A percentile compares a stretch with the other conserved stretches of the same genome.
phyloP scores from a whole-genome alignment of 768 basidiomycete genomes.

The Agrocybe pediades region DNA sequence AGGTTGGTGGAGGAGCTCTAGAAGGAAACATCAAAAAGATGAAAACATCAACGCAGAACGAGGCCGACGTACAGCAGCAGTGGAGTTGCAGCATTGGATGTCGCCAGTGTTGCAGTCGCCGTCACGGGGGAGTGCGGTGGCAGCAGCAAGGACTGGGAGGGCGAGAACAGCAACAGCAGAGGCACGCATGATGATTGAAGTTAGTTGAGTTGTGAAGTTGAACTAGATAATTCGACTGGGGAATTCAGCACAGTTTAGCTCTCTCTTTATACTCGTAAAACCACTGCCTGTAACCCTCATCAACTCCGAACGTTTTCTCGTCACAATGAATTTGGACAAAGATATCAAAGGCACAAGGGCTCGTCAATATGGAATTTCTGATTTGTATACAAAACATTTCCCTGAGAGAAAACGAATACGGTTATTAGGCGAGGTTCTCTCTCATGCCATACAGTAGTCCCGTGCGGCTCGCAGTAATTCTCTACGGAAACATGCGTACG shows the following conservation, averaged over 20 bases:
- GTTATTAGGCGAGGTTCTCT: too few species aligned
- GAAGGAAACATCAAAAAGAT: too few species aligned
- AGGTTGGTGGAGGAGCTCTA: conserved; percentile 10
- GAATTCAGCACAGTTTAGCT: neutral
- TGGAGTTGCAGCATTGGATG: conserved; percentile 20
- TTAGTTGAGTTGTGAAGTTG: conserved; percentile 1
- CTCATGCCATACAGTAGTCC: too few species aligned
- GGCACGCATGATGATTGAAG: conserved; percentile 13
- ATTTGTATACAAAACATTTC: too few species aligned
- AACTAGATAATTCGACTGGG: conserved; percentile 13
- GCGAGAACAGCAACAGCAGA: conserved; percentile 17
- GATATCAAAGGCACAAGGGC: too few species aligned
- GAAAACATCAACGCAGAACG: neutral
- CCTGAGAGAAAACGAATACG: neutral
- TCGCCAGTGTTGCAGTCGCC: conserved; percentile 20
- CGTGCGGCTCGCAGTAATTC: too few species aligned
- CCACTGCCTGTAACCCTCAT: too few species aligned
- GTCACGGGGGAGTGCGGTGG: conserved; percentile 10
- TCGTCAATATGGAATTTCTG: too few species aligned
- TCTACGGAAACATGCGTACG: too few species aligned
- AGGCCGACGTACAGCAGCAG: conserved; percentile 10
- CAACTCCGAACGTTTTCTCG: too few species aligned
- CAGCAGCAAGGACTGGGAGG: conserved; percentile 23
- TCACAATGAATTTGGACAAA: too few species aligned
- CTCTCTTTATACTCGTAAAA: neutral